Evolutionary conservation across 352 stramenopile genomes (phyloP), one percentile per base, ranked within the genome.

Genomic region (Phytophthora hybrid): DNA sequence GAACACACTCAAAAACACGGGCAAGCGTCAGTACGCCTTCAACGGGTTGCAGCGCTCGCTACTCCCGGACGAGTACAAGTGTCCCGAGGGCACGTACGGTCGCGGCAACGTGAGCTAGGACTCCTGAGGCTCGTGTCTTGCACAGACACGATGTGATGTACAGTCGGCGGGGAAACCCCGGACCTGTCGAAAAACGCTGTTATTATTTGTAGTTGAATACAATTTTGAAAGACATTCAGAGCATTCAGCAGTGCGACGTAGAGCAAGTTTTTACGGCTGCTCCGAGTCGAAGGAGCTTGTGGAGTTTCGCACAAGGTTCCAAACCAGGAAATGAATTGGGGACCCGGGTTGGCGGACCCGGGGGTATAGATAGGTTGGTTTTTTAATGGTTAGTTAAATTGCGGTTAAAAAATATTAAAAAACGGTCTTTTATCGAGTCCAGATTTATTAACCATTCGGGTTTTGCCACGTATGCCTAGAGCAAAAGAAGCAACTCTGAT

Each of bases 81-180:
- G 87, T 71, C 82, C 89, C 31, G 89, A 96, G 67, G 89, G 89
- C 63, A 96, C 89, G 2, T 96, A 93, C 59, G 89, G 88, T 31
- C 85, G 84, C 23, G 89, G 87, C 44, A 92, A 93, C 63, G 83
- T 92, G 51, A 94, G 87, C 59, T 94, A 78, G 32, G 26, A 29
- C 26, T 29, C 26, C 26, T 29, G 26, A 66, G 9, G 21, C 61
- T 63, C 26, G 41, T 61, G 65, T 59, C 57, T 19, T 46, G n/a
- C 63, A 51, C 31, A 54, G 52, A 60, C 44, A 34, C 26, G 46
- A 58, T 14, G 64, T 66, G 55, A 66, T 54, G 44, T 49, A n/a
- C 44, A 56, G 53, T 37, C 39, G 32, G 9, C 54, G 54, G 54
- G 32, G 11, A 37, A 5, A 56, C 19, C 18, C 26, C 18, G 39